These are phyloP conservation scores for Penicillium sp. DNA, from an alignment of 2,329 filamentous ascomycete species.

Conservation along the genomic window DNA sequence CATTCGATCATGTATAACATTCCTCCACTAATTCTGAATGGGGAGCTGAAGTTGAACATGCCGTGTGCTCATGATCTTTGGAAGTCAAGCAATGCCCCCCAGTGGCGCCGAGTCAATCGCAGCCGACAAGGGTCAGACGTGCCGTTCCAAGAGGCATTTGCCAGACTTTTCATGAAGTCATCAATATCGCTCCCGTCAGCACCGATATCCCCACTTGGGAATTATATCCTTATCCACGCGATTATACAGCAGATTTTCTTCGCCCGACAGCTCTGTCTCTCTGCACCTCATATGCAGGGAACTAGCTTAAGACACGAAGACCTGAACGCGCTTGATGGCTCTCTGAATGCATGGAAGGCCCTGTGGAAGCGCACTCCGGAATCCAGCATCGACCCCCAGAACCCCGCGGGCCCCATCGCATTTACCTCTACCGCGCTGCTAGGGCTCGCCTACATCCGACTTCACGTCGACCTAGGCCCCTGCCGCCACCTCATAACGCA, in stretches of 20 bases:
- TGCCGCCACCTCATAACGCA: conserved; percentile 51
- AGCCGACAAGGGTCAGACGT: conserved; percentile 37
- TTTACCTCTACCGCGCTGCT: conserved; percentile 55
- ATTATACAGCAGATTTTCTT: conserved; percentile 59
- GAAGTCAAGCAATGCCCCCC: conserved; percentile 53
- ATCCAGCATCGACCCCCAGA: conserved; percentile 56
- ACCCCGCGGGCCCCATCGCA: conserved; percentile 55
- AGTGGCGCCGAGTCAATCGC: conserved; percentile 51
- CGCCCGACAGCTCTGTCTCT: conserved; percentile 51
- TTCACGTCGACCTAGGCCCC: conserved; percentile 52
- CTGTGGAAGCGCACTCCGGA: conserved; percentile 57
- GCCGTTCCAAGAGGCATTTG: conserved; percentile 49
- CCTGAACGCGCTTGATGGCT: conserved; percentile 47
- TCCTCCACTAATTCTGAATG: conserved; percentile 59
- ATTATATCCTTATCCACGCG: conserved; percentile 57
- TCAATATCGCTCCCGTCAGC: conserved; percentile 36
- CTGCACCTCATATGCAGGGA: conserved; percentile 45
- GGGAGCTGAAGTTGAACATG: conserved; percentile 56
- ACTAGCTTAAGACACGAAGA: conserved; percentile 49
- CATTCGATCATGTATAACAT: conserved; percentile 65
- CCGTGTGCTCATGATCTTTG: conserved; percentile 58
- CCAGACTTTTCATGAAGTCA: conserved; percentile 46
- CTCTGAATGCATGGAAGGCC: conserved; percentile 54
- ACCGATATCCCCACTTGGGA: conserved; percentile 53
- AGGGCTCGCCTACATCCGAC: conserved; percentile 50